phyloP scores from a whole-genome alignment of 176 grass and related monocot genomes.

The Rhynchospora pubera region DNA sequence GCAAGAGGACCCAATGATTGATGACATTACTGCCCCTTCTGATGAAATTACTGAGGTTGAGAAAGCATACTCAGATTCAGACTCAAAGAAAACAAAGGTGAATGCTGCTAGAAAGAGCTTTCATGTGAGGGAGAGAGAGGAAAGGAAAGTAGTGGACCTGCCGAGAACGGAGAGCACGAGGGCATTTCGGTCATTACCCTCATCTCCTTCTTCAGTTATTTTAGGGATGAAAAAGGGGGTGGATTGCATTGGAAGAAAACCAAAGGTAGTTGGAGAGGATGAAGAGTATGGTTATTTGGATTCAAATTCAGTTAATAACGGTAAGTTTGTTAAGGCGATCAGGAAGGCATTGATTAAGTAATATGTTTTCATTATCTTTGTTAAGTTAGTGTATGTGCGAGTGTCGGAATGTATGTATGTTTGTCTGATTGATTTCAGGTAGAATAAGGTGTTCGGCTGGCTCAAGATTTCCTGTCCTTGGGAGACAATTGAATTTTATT shows the following conservation, averaged over 20 bases:
- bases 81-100: constrained; percentile 16
- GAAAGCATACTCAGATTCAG: constrained; percentile 12
- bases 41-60: constrained; percentile 38
- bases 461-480: not conserved
- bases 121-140: constrained; percentile 45
- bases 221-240: constrained; percentile 61
- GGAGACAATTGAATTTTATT: not conserved
- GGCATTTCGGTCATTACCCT: constrained; percentile 81
- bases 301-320: constrained; percentile 34
- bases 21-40: constrained; percentile 21
- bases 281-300: constrained; percentile 33
- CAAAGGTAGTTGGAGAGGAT: constrained; percentile 44
- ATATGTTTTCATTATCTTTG: not conserved
- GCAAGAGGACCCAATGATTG: constrained; percentile 23
- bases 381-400: not conserved
- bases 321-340: constrained; percentile 75
- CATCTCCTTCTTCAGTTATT: constrained; percentile 66
- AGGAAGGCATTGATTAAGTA: constrained; percentile 88
- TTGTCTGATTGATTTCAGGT: not conserved
- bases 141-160: constrained; percentile 41
- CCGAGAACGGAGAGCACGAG: constrained; percentile 55
- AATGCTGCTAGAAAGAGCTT: constrained; percentile 47
- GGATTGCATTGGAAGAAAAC: constrained; percentile 63
- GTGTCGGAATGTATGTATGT: not conserved
- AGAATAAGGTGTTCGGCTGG: not conserved